phyloP scores from a whole-genome alignment of 2,329 filamentous ascomycete species.

The Paracorniculantispora psalliotae region DNA sequence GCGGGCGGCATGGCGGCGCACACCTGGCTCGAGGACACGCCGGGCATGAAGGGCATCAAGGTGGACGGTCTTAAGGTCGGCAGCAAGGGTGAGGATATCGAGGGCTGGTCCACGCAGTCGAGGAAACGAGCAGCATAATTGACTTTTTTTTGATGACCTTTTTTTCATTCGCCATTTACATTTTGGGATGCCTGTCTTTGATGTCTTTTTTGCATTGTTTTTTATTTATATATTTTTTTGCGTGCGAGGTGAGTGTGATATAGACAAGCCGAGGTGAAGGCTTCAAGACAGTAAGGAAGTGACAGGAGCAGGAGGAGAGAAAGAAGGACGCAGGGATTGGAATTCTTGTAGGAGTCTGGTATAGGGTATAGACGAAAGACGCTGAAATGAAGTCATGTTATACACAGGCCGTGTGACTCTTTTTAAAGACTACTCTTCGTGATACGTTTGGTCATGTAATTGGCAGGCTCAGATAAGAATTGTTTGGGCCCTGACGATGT shows the following conservation, averaged over 20 bases:
- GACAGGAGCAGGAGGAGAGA: too few relatives aligned
- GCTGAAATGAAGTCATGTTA: conserved; percentile 3
- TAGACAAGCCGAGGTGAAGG: too few relatives aligned
- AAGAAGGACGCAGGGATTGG: too few relatives aligned
- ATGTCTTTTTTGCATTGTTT: not conserved
- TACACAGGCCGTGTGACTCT: not conserved
- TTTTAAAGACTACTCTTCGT: too few relatives aligned
- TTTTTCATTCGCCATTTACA: not conserved
- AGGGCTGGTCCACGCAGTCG: conserved; percentile 86
- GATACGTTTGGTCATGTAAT: too few relatives aligned
- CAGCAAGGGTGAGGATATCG: conserved; percentile 83
- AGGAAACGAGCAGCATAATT: conserved; percentile 61
- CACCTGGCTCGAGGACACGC: conserved; percentile 74
- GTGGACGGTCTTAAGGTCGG: conserved; percentile 72
- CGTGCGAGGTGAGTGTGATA: not conserved
- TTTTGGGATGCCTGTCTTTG: not conserved
- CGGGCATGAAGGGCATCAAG: conserved; percentile 78
- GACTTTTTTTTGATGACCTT: conserved; percentile 3
- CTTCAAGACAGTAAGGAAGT: too few relatives aligned
- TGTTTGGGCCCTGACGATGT: too few relatives aligned
- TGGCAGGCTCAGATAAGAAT: too few relatives aligned
- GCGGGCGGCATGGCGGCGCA: conserved; percentile 93
- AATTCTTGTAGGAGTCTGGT: not conserved
- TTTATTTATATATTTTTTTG: not conserved
- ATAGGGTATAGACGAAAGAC: conserved; percentile 10